phyloP scores from a whole-genome alignment of 371 early-diverging fungal genomes.

The Mucor lusitanicus region DNA sequence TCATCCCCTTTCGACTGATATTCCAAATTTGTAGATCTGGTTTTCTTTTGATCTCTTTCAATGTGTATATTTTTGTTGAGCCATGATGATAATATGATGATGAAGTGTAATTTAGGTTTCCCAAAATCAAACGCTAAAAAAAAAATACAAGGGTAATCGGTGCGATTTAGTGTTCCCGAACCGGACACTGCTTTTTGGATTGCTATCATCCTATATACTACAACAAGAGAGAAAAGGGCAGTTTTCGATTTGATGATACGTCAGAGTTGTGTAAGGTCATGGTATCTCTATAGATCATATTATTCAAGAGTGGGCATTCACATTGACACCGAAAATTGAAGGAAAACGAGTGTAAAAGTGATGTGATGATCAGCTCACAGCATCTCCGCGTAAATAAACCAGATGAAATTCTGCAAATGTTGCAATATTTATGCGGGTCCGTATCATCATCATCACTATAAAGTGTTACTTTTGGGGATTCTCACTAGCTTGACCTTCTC shows the following conservation, averaged over 20 bases:
- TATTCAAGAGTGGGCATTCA: not conserved
- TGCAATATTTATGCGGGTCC: not conserved
- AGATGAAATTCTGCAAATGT: not conserved
- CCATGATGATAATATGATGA: not conserved
- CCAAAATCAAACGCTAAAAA: not conserved
- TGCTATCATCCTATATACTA: not conserved
- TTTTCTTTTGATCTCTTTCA: not conserved
- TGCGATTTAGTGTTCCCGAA: not conserved
- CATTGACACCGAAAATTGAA: not conserved
- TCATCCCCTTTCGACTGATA: not conserved
- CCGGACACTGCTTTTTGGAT: not conserved
- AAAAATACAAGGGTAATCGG: constrained; percentile 5
- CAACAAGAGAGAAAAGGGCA: not conserved
- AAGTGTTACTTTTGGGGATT: not conserved
- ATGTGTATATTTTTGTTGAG: not conserved
- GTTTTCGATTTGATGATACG: not conserved
- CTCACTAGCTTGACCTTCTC: constrained; percentile 9
- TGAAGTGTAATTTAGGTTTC: not conserved
- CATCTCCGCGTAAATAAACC: not conserved
- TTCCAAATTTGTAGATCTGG: not conserved
- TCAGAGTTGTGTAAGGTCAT: not conserved
- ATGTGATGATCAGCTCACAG: not conserved
- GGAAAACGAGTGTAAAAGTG: not conserved
- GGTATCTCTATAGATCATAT: not conserved
- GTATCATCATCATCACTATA: not conserved